These are phyloP conservation scores for Tricholoma matsutake DNA, from an alignment of 768 basidiomycete species.

Conservation along the genomic window DNA sequence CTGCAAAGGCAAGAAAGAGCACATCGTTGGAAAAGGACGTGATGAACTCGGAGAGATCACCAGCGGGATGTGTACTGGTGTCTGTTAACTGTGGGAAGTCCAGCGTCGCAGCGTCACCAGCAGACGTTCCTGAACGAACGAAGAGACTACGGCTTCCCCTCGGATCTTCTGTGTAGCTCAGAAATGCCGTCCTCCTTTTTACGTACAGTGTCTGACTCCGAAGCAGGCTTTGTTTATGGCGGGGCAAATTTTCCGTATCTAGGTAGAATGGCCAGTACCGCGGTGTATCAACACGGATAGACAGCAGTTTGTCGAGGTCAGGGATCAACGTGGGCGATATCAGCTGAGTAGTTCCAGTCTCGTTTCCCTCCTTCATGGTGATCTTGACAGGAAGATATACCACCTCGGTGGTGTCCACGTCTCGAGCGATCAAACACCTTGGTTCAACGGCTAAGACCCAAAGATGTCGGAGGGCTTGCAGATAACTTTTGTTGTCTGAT, in stretches of 20 bases:
- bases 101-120: slow-evolving; percentile 79
- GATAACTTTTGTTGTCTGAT: slow-evolving; percentile 84
- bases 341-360: slow-evolving; percentile 66
- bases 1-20: slow-evolving; percentile 77
- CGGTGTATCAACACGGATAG: slow-evolving; percentile 88
- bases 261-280: slow-evolving; percentile 94
- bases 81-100: slow-evolving; percentile 80
- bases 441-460: slow-evolving; percentile 98
- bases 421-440: slow-evolving; percentile 85
- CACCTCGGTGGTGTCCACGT: slow-evolving; percentile 87
- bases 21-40: slow-evolving; percentile 83
- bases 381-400: slow-evolving; percentile 93
- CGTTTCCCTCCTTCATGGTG: slow-evolving; percentile 64
- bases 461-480: slow-evolving; percentile 91
- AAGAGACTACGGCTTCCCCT: slow-evolving; percentile 90
- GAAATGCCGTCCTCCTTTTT: slow-evolving; percentile 87
- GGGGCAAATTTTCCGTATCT: slow-evolving; percentile 64
- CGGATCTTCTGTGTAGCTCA: slow-evolving; percentile 93
- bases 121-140: slow-evolving; percentile 80
- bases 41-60: slow-evolving; percentile 82
- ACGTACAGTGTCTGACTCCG: slow-evolving; percentile 84
- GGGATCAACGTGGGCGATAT: slow-evolving; percentile 94
- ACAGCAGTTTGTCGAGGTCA: slow-evolving; percentile 75
- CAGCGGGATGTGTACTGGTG: slow-evolving; percentile 61
- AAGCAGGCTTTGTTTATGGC: slow-evolving; percentile 68